phyloP scores from a whole-genome alignment of 805 yeast genomes.

The Debaryomyces prosopidis region DNA sequence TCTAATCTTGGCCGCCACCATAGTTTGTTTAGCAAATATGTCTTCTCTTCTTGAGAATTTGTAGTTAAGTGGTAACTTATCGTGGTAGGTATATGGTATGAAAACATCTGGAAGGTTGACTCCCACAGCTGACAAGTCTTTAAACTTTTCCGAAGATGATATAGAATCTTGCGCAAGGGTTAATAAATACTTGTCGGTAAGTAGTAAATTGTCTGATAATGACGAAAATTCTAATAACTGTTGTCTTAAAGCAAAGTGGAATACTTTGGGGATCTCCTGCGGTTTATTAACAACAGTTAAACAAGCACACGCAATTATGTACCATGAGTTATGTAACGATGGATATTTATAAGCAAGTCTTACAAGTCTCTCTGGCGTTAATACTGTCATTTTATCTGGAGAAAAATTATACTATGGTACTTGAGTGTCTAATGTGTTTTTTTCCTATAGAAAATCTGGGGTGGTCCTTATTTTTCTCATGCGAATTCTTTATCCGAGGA shows the following conservation, averaged over 20 bases:
- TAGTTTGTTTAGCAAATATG: conserved; percentile 33
- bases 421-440: no score
- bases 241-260: conserved; percentile 62
- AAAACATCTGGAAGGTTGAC: conserved; percentile 42
- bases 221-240: conserved; percentile 36
- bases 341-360: conserved; percentile 56
- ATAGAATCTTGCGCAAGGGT: conserved; percentile 42
- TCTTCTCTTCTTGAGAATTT: conserved; percentile 35
- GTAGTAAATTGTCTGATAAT: conserved; percentile 20
- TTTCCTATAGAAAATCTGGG: no score
- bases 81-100: conserved; percentile 38
- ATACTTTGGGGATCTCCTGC: conserved; percentile 71
- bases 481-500: no score
- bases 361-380: conserved; percentile 58
- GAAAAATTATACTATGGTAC: no score
- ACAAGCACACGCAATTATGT: conserved; percentile 75
- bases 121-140: conserved; percentile 42
- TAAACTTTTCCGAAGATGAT: conserved; percentile 35
- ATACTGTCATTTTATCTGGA: conserved; percentile 17
- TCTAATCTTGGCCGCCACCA: conserved; percentile 55
- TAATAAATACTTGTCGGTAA: conserved; percentile 34
- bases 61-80: conserved; percentile 37
- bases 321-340: conserved; percentile 63
- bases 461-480: no score
- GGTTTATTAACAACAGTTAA: conserved; percentile 82